These are phyloP conservation scores for Syzygium syzygioides DNA, from an alignment of 441 rosid genomes.

Conservation along the genomic window DNA sequence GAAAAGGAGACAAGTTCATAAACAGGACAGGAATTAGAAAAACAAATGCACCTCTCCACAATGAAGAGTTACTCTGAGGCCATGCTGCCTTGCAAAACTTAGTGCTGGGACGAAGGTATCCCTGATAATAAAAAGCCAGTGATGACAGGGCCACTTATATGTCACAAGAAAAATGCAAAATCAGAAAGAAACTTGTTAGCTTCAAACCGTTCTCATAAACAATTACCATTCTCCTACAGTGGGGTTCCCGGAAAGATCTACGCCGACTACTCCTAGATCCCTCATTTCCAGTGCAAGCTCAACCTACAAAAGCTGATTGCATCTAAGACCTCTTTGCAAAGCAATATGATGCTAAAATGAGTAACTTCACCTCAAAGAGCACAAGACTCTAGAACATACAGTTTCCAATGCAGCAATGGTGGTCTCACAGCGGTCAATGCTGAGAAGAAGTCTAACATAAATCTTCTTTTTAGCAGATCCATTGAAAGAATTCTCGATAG, in stretches of 20 bases:
- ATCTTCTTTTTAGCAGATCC: constrained; percentile 53
- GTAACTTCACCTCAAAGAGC: neutral
- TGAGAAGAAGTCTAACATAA: constrained; percentile 88
- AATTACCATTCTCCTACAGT: constrained; percentile 75
- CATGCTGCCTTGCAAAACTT: constrained; percentile 63
- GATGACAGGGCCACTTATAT: constrained; percentile 1
- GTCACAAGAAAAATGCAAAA: neutral
- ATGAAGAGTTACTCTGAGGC: constrained; percentile 78
- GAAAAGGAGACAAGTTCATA: neutral
- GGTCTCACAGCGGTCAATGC: constrained; percentile 91
- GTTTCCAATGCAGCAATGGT: constrained; percentile 91
- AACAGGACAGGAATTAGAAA: constrained; percentile 6
- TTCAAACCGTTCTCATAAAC: neutral
- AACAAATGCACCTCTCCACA: constrained; percentile 80
- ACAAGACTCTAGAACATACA: constrained; percentile 36
- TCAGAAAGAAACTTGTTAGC: neutral
- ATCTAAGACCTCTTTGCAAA: neutral
- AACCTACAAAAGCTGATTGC: constrained; percentile 37
- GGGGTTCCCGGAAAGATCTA: constrained; percentile 97
- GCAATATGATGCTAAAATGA: neutral
- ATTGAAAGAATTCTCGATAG: constrained; percentile 22
- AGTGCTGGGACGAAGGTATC: constrained; percentile 78
- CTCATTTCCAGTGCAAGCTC: constrained; percentile 87
- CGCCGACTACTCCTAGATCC: constrained; percentile 73
- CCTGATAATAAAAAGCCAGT: constrained; percentile 24